Base-by-base conservation (phyloP, 2,329 filamentous ascomycete species). In the Didymella pinodella region DNA sequence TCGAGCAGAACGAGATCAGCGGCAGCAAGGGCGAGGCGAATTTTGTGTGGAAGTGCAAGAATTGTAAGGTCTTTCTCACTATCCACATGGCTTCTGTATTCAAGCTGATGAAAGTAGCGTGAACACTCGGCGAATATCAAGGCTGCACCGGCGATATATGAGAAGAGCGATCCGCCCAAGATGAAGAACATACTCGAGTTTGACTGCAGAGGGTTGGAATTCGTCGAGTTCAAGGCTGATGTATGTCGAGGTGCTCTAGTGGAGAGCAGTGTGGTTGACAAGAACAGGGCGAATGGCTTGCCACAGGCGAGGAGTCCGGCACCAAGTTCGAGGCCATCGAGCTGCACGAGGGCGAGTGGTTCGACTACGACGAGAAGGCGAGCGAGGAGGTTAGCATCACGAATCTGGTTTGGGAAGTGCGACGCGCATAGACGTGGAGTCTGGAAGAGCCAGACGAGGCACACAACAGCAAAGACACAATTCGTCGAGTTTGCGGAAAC, bases 1-100 rank as follows among this genome's bases (percentile, higher is more conserved):
- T 96, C 82, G 94, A 98, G 75, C 85, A 83, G 72, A 93, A 96
- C 74, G 93, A 97, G 65, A 88, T 97, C 77, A 95, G 92, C 64
- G 93, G 93, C 34, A 97, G 93, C 77, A 87, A 92, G 72, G 95
- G 95, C 65, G 93, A 98, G 78, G 95, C 95, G 61, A 98, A 98
- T 79, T 99, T 99, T 78, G 95, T 99, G n/a, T 99, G 95, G 94
- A 93, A 88, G 78, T 99, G 95, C 85, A 97, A 96, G 80, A 94
- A 95, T 75, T 99, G 95, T 88, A 96, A 95, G 86, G 93, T 95
- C 67, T 63, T 59, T 68, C 63, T 64, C 52, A 63, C 70, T 64
- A 41, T n/a, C 22, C 25, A 11, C 11, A 8, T 25, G 12, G 20
- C 38, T 25, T 28, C 7, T 7, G 20, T 29, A 29, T n/a, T 16